Evolutionary conservation across 805 yeast species (phyloP), one percentile per base, ranked within the genome.

Genomic region (Saccharomycopsis malanga): DNA sequence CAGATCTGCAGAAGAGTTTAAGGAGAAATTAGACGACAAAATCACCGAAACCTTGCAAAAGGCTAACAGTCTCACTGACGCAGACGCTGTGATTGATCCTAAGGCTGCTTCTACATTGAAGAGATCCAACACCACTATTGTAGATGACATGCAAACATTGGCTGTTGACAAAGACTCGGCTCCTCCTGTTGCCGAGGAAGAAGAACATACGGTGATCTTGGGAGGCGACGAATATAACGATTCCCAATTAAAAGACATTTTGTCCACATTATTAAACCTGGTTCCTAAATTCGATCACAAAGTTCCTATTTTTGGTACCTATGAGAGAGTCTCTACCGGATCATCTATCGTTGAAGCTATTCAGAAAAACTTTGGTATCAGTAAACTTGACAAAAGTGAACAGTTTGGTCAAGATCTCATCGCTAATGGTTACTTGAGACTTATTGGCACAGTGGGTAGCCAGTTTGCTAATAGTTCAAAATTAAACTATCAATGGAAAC

Each of bases 401-500:
- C 57, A 56, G 10, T 76, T 83, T 59, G 95, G 95, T 17, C 93
- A 84, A 59, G 84, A 77, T 58, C 68, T 86, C 48, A 63, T 85
- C 21, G 64, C 71, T 37, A 61, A 71, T 43, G 89, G 87, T 0
- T 81, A 74, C 53, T 60, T 86, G 30, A 71, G 79, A 53, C 69
- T 79, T 27, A 78, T 84, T 39, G 91, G 91, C 4, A 72, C 78
- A 42, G 76, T 79, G 57, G 72, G 74, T 41, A 59, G 58, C 45
- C 68, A 63, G 44, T 87, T 87, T 62, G 87, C 82, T 45, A 86
- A 84, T 61, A 78, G 87, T 18, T 76, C 87, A 2, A 81, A 79
- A 46, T 77, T 81, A 61, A 72, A 68, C 57, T 87, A 86, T 58
- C 95, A 86, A 63, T 87, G 95, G 95, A 81, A 78, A 52, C 79